Base-by-base conservation (phyloP, 139 green algal genomes). In the Protoeuglena noctilucae region DNA sequence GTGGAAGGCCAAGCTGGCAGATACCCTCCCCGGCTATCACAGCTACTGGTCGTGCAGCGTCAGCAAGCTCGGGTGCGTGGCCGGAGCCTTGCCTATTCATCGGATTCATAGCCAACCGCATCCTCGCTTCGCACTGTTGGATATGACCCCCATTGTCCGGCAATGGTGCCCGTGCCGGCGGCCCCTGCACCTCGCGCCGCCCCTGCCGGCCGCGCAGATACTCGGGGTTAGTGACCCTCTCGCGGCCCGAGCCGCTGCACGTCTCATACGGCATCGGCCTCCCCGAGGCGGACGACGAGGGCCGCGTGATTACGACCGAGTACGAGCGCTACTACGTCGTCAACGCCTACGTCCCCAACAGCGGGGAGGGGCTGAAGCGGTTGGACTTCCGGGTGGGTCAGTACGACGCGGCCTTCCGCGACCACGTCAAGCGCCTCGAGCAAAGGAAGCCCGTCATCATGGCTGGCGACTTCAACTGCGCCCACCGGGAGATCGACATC, bases 401-500 rank as follows among this genome's bases (percentile, higher is more conserved):
- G 18, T 74, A 65, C 65, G 66, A 73, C 29, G 45, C 41, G 22
- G 30, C 57, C n/a, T 46, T 74, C 16, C 22, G n/a, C 5, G 4
- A 3, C n/a, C 50, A 74, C 51, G 14, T 74, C 28, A 65, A 73
- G 63, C 53, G 48, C 40, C 45, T 72, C 26, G 60, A 69, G 34
- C 27, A 24, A 9, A 24, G 17, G 17, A 74, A 74, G 58, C 67
- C 67, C 2, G 64, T 74, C 14, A 30, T 74, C 24, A 2, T 74
- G 18, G 53, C 50, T 1, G 67, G 67, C 14, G 67, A 74, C 48
- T 28, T 74, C 5, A 74, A 74, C 55, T 48, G 41, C 17, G 53
- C 57, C 1, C 45, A 56, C 18, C 26, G 54, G 3, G 45, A 63
- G 23, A 72, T 72, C 24, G 67, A 74, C 48, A 74, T 74, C 28